phyloP scores from a whole-genome alignment of 2,329 filamentous ascomycete genomes.

The Dryadomyces quercus-mongolicae region DNA sequence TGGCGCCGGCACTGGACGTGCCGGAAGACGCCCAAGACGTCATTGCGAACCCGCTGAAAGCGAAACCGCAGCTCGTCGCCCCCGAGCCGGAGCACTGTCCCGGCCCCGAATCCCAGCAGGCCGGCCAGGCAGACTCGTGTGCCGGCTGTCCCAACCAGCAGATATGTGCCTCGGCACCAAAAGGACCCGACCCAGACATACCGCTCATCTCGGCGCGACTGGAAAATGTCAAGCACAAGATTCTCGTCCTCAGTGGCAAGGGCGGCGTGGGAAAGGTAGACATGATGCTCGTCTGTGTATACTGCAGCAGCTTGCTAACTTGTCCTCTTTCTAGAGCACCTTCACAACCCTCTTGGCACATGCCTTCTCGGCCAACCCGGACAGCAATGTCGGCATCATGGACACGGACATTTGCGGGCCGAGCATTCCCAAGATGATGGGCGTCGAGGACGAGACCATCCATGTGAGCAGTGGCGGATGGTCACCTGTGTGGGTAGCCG shows the following conservation, averaged over 20 bases:
- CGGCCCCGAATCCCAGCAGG: constrained; percentile 67
- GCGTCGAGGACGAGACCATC: constrained; percentile 85
- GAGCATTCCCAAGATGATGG: constrained; percentile 98
- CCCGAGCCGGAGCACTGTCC: constrained; percentile 96
- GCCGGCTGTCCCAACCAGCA: constrained; percentile 90
- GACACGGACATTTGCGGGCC: constrained; percentile 97
- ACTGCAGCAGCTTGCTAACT: too few relatives aligned
- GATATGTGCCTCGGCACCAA: constrained; percentile 88
- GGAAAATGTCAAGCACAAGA: constrained; percentile 74
- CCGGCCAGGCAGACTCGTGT: constrained; percentile 68
- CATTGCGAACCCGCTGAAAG: constrained; percentile 62
- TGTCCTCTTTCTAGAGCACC: constrained; percentile 10
- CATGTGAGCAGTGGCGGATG: constrained; percentile 81
- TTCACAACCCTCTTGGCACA: constrained; percentile 35
- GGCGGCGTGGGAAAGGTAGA: constrained; percentile 78
- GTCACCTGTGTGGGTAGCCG: constrained; percentile 90
- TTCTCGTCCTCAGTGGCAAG: constrained; percentile 86
- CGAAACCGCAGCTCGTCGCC: constrained; percentile 74
- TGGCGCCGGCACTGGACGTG: constrained; percentile 75
- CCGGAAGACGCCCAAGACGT: constrained; percentile 55
- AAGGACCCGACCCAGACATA: constrained; percentile 91
- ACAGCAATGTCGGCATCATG: constrained; percentile 81
- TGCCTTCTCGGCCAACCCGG: constrained; percentile 77
- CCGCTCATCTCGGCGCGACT: constrained; percentile 77
- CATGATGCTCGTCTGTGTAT: constrained; percentile 23